Conservation (phyloP, 495 filamentous ascomycete species). For the Penicillium robsamsonii region DNA sequence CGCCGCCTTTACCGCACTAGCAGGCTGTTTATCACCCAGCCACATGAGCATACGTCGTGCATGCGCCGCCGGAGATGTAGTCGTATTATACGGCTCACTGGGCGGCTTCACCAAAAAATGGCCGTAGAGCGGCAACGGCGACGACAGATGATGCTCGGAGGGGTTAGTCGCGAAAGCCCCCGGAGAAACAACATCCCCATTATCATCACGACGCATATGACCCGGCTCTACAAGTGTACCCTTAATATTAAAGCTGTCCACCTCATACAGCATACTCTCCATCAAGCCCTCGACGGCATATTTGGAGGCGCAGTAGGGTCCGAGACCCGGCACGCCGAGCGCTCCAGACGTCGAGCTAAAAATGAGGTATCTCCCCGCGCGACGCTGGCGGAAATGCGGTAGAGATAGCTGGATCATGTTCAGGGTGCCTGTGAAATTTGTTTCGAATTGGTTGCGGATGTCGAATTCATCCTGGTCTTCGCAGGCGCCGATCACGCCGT, state of each 20-base stretch:
- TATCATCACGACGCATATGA: constrained; percentile 75
- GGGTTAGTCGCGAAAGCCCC: constrained; percentile 22
- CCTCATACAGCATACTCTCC: constrained; percentile 93
- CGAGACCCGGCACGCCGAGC: constrained; percentile 84
- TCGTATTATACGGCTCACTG: constrained; percentile 73
- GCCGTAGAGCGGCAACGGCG: constrained; percentile 72
- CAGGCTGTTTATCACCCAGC: constrained; percentile 88
- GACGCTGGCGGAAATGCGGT: constrained; percentile 78
- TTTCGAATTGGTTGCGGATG: constrained; percentile 93
- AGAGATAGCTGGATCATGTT: constrained; percentile 90
- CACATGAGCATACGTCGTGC: constrained; percentile 94
- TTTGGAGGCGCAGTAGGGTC: constrained; percentile 94
- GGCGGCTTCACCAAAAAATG: constrained; percentile 89
- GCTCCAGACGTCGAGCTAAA: constrained; percentile 90
- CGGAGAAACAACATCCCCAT: constrained; percentile 35
- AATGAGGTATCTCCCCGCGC: constrained; percentile 80
- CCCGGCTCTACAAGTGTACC: constrained; percentile 91
- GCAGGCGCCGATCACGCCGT: constrained; percentile 92
- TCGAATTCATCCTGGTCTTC: constrained; percentile 97
- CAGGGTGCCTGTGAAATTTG: constrained; percentile 91
- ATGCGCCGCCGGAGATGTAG: constrained; percentile 79
- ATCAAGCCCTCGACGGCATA: constrained; percentile 94
- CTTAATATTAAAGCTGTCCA: constrained; percentile 87
- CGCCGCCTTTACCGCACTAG: constrained; percentile 89
- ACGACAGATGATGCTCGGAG: constrained; percentile 38